A percentile compares a stretch with the other conserved stretches of the same genome.
phyloP scores from a whole-genome alignment of 768 basidiomycete species.

The Ramaria rubella region DNA sequence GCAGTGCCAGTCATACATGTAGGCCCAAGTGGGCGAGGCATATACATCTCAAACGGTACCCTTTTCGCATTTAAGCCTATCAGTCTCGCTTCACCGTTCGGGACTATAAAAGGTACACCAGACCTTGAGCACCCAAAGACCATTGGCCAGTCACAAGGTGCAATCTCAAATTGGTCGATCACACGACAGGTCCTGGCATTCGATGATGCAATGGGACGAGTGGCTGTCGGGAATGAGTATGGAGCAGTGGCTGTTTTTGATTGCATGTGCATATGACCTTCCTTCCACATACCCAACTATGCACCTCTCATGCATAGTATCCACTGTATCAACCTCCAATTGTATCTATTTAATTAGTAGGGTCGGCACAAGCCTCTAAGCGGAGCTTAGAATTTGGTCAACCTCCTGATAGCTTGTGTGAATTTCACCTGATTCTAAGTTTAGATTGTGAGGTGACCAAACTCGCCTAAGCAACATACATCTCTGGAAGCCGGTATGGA shows the following conservation, averaged over 20 bases:
- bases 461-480: too few relatives aligned
- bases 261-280: background rate
- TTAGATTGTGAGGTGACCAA: too few relatives aligned
- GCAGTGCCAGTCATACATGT: background rate
- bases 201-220: background rate
- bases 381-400: too few relatives aligned
- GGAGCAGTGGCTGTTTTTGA: background rate
- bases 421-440: background rate
- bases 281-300: background rate
- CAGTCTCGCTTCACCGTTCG: background rate
- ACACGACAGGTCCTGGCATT: background rate
- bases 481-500: slow-evolving; percentile 34
- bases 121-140: background rate
- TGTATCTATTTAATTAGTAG: too few relatives aligned
- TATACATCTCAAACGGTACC: background rate
- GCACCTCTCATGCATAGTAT: too few relatives aligned
- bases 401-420: too few relatives aligned
- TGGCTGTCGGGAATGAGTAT: background rate
- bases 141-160: background rate
- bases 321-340: too few relatives aligned
- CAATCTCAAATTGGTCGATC: background rate
- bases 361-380: too few relatives aligned
- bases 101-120: background rate
- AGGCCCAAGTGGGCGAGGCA: background rate
- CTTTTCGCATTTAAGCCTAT: background rate